Evolutionary conservation across 208 protist species (phyloP), one percentile per base, ranked within the genome.

Genomic region (Tritrichomonas musculus): DNA sequence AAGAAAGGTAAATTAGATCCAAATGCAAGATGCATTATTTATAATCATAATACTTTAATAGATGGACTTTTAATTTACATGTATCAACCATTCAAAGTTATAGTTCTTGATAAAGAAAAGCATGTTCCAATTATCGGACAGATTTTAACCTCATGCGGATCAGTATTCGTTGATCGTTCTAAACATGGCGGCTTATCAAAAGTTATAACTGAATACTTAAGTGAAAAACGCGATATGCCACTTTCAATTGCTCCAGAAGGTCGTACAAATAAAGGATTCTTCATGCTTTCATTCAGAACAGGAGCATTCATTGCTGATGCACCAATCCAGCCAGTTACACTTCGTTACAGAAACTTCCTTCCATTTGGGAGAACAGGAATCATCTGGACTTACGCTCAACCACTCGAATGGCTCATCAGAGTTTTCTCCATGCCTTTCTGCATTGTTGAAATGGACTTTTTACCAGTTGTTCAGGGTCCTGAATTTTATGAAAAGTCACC

Each of bases 61-160:
- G 77, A 88, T 57, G 77, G 77, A 33, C 77, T 47, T 39, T 5
- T 88, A 2, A 88, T 88, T 47, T 88, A 88, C 17, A 50, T 88
- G 11, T 57, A 57, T 47, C 53, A 88, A n/a, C 41, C 47, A 8
- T 88, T 88, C 22, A 88, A 22, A 20, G 77, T 88, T 33, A 53
- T 88, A 57, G 44, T 11, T 33, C 53, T 88, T 41, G 44, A 14
- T 0, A 47, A 88, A 57, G 1, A 57, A 5, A 44, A 53, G 5
- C 33, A 57, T n/a, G 47, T 39, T 39, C 47, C 47, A 27, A 1
- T 88, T 1, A 33, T 57, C 30, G 77, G 77, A 8, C 8, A 53
- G 17, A 88, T 88, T 88, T 57, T 88, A 9, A 49, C 77, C 0
- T 41, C 77, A 39, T 20, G 2, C 9, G 47, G 17, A 14, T 47